These are phyloP conservation scores for Arthroderma uncinatum DNA, from an alignment of 2,329 filamentous ascomycete species.

Conservation along the genomic window DNA sequence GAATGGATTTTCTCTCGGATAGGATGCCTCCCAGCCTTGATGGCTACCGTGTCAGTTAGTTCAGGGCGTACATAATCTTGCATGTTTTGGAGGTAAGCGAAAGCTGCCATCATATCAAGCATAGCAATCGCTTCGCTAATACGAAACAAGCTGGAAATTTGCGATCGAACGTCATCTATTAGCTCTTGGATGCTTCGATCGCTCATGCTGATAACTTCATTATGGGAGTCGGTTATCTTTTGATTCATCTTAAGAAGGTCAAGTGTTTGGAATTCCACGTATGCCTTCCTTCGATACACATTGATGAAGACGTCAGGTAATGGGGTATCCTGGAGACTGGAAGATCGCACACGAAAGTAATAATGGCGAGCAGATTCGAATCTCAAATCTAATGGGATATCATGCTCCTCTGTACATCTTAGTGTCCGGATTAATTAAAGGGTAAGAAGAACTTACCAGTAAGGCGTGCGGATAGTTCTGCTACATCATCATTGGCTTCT, in stretches of 20 bases:
- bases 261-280: constrained; percentile 78
- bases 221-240: constrained; percentile 66
- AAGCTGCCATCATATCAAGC: constrained; percentile 73
- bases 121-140: constrained; percentile 78
- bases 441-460: constrained; percentile 40
- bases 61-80: constrained; percentile 59
- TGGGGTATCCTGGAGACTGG: constrained; percentile 49
- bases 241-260: constrained; percentile 70
- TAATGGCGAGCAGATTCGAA: constrained; percentile 71
- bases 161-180: constrained; percentile 57
- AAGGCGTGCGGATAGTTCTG: constrained; percentile 57
- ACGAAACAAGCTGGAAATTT: constrained; percentile 65
- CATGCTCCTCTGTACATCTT: constrained; percentile 41
- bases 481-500: constrained; percentile 69
- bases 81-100: constrained; percentile 61
- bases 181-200: constrained; percentile 64
- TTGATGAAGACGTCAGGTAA: constrained; percentile 70
- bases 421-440: constrained; percentile 12
- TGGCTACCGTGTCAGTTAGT: constrained; percentile 55
- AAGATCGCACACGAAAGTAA: constrained; percentile 56
- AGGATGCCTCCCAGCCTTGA: constrained; percentile 66
- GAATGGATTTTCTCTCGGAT: constrained; percentile 62
- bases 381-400: constrained; percentile 54
- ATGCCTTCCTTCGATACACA: constrained; percentile 56
- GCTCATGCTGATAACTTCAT: constrained; percentile 73